A percentile compares a stretch with the other conserved stretches of the same genome.
phyloP scores from a whole-genome alignment of 306 rosid species.

The Trichosanthes truncata region DNA sequence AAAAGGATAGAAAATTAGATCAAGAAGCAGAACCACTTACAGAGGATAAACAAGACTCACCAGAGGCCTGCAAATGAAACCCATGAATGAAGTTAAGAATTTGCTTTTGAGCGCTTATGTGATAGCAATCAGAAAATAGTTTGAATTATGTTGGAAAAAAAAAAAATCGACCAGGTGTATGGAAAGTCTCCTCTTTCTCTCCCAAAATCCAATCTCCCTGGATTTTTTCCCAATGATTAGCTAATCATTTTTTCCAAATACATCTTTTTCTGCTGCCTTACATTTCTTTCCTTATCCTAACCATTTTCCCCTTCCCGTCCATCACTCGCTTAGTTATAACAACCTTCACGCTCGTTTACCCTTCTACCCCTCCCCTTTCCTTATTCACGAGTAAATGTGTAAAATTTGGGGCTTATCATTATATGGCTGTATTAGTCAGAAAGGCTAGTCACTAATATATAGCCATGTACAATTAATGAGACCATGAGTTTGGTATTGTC shows the following conservation, averaged over 20 bases:
- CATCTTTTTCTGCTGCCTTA: not conserved
- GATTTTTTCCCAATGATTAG: not conserved
- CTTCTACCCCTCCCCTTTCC: not conserved
- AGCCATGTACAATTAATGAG: not conserved
- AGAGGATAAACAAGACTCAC: constrained; percentile 90
- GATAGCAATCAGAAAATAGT: not conserved
- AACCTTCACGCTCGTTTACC: not conserved
- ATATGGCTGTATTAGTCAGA: not conserved
- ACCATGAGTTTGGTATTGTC: not conserved
- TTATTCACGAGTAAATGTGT: not conserved
- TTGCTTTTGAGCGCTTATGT: not conserved
- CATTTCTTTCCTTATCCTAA: not conserved
- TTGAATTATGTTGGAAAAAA: not conserved
- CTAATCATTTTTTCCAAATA: not conserved
- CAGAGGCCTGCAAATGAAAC: constrained; percentile 69
- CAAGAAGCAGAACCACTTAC: constrained; percentile 39
- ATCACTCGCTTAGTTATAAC: not conserved
- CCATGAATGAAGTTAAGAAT: constrained; percentile 20
- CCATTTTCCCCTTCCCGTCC: not conserved
- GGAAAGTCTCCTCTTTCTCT: not conserved
- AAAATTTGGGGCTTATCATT: not conserved
- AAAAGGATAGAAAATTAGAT: not conserved
- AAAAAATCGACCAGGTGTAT: not conserved
- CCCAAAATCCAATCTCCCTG: not conserved
- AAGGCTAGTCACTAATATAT: not conserved